Base-by-base conservation (phyloP, 495 filamentous ascomycete genomes). In the Hyaloscypha variabilis region DNA sequence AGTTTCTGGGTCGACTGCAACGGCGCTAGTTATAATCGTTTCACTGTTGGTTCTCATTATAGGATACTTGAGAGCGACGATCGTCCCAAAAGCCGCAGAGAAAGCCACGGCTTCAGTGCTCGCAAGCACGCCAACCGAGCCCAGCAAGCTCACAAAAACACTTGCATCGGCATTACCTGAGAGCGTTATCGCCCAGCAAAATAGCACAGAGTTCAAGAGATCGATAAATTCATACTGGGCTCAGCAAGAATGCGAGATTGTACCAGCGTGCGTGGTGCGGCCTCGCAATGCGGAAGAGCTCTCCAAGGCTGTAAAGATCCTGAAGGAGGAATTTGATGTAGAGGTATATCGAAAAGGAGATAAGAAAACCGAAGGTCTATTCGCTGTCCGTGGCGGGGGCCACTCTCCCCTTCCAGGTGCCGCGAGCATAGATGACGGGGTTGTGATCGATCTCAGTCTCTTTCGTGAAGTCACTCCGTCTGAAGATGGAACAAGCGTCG, bases 361-460 rank as follows among this genome's bases (percentile, higher is more conserved):
- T n/a, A n/a, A n/a, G n/a, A 11, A 62, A 58, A 28, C 24, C 55
- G 55, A 28, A 58, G 73, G 79, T n/a, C 63, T 74, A 6, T 86
- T 86, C 64, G 76, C 78, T n/a, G 76, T 87, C 46, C 77, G 78
- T 17, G 73, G 75, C 54, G 83, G 84, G 23, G 84, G 85, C 1
- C 83, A 86, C 68, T 77, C 73, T 13, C 75, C 77, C 24, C 77
- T 77, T 57, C 62, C 72, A 21, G 85, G 86, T 62, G 68, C 74
- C 63, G 72, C 77, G 23, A 82, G 76, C 68, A 79, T 80, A 62
- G 59, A 79, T 21, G 67, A 74, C 21, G 86, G 87, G 13, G 79
- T 89, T 10, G 77, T 86, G 28, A 78, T 91, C 55, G 80, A 82
- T 57, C 74, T 88, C 25, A 30, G 55, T 21, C 29, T 58, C 13